phyloP scores from a whole-genome alignment of 1,284 basidiomycete species.

The Irpex lacteus region DNA sequence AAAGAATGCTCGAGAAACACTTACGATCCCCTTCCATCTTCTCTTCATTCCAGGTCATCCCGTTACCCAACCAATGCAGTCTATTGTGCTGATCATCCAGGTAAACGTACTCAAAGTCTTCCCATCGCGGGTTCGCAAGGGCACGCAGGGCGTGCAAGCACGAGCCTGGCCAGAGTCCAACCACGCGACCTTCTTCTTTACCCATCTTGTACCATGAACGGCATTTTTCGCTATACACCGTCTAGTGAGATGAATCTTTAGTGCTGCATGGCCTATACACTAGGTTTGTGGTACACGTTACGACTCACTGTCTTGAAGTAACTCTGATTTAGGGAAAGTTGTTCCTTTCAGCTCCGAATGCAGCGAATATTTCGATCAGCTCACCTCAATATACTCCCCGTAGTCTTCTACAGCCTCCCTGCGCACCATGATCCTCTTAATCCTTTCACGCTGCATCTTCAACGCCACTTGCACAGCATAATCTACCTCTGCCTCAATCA shows the following conservation, averaged over 20 bases:
- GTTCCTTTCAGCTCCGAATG: too few relatives aligned
- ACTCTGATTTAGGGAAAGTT: conserved; percentile 17
- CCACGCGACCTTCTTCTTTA: conserved; percentile 54
- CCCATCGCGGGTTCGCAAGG: conserved; percentile 58
- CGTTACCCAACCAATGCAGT: conserved; percentile 60
- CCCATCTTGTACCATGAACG: conserved; percentile 68
- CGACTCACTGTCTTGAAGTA: conserved; percentile 48
- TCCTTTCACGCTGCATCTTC: conserved; percentile 57
- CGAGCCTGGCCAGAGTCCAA: conserved; percentile 66
- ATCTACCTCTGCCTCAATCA: conserved; percentile 54
- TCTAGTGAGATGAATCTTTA: conserved; percentile 32
- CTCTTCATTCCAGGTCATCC: conserved; percentile 45
- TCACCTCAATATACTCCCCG: conserved; percentile 49
- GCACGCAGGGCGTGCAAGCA: conserved; percentile 49
- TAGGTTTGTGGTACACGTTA: background rate
- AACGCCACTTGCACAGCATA: conserved; percentile 49
- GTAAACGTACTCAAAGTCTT: conserved; percentile 57
- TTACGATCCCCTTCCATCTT: conserved; percentile 44
- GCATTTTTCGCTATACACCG: conserved; percentile 58
- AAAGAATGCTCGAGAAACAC: conserved; percentile 20
- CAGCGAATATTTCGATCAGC: background rate
- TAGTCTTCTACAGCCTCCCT: conserved; percentile 55
- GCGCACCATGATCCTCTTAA: conserved; percentile 58
- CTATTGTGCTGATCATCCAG: conserved; percentile 43
- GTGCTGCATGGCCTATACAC: background rate